phyloP scores from a whole-genome alignment of 2,329 filamentous ascomycete species.

The Thielaviopsis ethacetica region DNA sequence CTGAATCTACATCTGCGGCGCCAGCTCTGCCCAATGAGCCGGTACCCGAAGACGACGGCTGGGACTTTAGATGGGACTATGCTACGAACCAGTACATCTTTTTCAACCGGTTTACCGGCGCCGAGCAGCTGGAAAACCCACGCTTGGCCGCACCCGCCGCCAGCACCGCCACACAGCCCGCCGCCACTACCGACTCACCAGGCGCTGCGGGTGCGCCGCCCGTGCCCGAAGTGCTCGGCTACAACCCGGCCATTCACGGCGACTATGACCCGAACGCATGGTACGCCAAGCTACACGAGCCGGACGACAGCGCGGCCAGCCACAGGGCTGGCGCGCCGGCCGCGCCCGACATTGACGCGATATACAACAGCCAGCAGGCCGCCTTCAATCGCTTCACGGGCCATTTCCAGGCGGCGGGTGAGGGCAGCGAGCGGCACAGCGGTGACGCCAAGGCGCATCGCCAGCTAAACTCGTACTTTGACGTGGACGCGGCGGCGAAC shows the following conservation, averaged over 20 bases:
- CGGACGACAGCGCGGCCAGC: conserved; percentile 16
- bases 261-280: conserved; percentile 93
- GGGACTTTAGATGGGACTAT: conserved; percentile 66
- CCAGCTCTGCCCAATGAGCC: conserved; percentile 29
- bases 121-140: conserved; percentile 75
- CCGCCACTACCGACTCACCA: conserved; percentile 15
- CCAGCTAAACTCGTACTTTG: conserved; percentile 90
- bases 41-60: conserved; percentile 51
- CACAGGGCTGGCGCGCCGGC: conserved; percentile 14
- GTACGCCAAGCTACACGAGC: conserved; percentile 51
- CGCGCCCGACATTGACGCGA: conserved; percentile 17
- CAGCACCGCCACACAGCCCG: conserved; percentile 19
- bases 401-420: conserved; percentile 53
- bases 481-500: conserved; percentile 87
- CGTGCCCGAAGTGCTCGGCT: conserved; percentile 34
- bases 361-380: conserved; percentile 34
- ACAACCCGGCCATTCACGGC: conserved; percentile 91
- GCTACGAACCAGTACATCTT: conserved; percentile 60
- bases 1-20: conserved; percentile 1
- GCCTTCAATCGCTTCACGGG: conserved; percentile 87
- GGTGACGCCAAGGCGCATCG: conserved; percentile 76
- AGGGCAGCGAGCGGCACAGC: conserved; percentile 59
- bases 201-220: conserved; percentile 14
- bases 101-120: conserved; percentile 61
- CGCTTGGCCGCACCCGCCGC: conserved; percentile 37